Percentiles rank a stretch among this genome's conserved stretches.
These are phyloP conservation scores for Lodderomyces metapsilosis DNA, from an alignment of 1,139 yeast genomes.

Conservation along the genomic window DNA sequence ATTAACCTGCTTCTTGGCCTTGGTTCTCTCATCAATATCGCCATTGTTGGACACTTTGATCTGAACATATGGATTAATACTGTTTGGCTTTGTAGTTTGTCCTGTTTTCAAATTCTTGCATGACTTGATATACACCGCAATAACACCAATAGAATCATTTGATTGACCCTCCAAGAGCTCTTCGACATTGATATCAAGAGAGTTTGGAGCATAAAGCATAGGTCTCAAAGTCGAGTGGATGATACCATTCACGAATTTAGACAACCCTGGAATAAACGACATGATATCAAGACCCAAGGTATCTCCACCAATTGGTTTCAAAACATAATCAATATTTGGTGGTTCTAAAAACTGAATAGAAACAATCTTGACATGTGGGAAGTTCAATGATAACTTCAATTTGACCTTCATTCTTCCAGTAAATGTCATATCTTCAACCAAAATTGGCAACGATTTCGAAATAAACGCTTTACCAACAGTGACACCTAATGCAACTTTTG, in stretches of 20 bases:
- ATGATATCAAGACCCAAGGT: slow-evolving; percentile 78
- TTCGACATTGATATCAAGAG: slow-evolving; percentile 70
- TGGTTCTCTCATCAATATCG: slow-evolving; percentile 48
- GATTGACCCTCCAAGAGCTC: slow-evolving; percentile 62
- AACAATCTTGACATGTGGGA: slow-evolving; percentile 73
- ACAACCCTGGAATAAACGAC: slow-evolving; percentile 79
- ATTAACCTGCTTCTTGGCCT: slow-evolving; percentile 52
- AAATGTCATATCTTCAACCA: slow-evolving; percentile 77
- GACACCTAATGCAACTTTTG: slow-evolving; percentile 76
- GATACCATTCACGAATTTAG: slow-evolving; percentile 67
- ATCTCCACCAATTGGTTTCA: slow-evolving; percentile 89
- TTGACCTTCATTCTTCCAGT: slow-evolving; percentile 70
- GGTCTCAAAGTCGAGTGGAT: slow-evolving; percentile 73
- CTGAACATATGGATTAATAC: slow-evolving; percentile 62
- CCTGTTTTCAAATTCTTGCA: slow-evolving; percentile 49
- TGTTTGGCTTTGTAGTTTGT: slow-evolving; percentile 37
- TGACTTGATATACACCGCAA: slow-evolving; percentile 60
- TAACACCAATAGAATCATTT: slow-evolving; percentile 66
- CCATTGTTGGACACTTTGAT: slow-evolving; percentile 46
- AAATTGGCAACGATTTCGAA: slow-evolving; percentile 68
- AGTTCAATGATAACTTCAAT: slow-evolving; percentile 57
- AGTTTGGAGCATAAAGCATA: slow-evolving; percentile 80
- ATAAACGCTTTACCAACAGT: slow-evolving; percentile 77
- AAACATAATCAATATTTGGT: slow-evolving; percentile 71
- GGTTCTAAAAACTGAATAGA: slow-evolving; percentile 74